Conservation (phyloP, 2,329 filamentous ascomycete genomes). For the Exutisphaerella laricina region DNA sequence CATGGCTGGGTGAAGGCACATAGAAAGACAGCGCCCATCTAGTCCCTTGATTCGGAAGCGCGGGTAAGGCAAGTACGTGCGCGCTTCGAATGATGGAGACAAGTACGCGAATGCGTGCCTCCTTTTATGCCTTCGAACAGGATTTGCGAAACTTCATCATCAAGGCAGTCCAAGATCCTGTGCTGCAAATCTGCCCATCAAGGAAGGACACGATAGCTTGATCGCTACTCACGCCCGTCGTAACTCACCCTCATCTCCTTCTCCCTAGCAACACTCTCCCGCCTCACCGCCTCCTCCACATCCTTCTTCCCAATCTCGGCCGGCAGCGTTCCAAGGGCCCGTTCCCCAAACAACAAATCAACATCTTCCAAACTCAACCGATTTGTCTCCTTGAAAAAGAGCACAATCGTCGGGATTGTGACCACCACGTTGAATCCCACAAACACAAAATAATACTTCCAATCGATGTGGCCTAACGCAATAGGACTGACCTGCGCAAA, state of each 20-base stretch:
- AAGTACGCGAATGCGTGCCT: too few species aligned
- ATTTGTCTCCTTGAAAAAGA: constrained; percentile 52
- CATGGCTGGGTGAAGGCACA: too few species aligned
- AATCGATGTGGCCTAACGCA: constrained; percentile 23
- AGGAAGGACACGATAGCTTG: too few species aligned
- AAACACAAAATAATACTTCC: constrained; percentile 30
- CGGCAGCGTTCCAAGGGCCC: constrained; percentile 44
- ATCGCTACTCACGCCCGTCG: too few species aligned
- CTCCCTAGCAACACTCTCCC: constrained; percentile 15
- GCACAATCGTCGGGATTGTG: constrained; percentile 44
- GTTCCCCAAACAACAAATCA: constrained; percentile 52
- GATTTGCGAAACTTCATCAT: too few species aligned
- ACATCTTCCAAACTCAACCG: constrained; percentile 53
- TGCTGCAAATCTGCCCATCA: too few species aligned
- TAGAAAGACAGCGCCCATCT: too few species aligned
- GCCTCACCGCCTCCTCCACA: constrained; percentile 26
- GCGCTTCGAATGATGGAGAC: too few species aligned
- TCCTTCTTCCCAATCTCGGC: constrained; percentile 39
- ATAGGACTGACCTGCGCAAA: constrained; percentile 53
- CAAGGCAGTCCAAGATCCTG: too few species aligned
- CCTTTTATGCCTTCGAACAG: too few species aligned
- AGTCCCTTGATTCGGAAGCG: too few species aligned
- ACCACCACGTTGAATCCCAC: constrained; percentile 46
- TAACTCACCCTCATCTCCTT: constrained; percentile 13
- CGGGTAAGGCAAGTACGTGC: too few species aligned